A percentile compares a stretch with the other conserved stretches of the same genome.
These are phyloP conservation scores for Aspergillus sparsus DNA, from an alignment of 495 filamentous ascomycete species.

Conservation along the genomic window DNA sequence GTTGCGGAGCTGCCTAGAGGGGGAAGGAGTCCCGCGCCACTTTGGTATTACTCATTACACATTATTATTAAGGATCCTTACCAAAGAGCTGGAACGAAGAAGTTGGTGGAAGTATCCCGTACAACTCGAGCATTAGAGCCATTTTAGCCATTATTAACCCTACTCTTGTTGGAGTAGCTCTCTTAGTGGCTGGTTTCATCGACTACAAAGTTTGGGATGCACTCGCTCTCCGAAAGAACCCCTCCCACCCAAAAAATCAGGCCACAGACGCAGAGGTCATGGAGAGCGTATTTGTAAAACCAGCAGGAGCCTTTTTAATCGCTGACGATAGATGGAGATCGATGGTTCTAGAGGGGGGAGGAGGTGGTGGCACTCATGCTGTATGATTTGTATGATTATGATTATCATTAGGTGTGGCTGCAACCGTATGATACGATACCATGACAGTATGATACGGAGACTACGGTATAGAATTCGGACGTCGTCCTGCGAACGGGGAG, in stretches of 20 bases:
- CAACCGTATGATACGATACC: slow-evolving; percentile 21
- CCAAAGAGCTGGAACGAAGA: background rate
- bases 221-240: background rate
- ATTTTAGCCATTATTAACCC: background rate
- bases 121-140: background rate
- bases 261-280: slow-evolving; percentile 4
- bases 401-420: slow-evolving; percentile 10
- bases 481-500: slow-evolving; percentile 14
- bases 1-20: slow-evolving; percentile 21
- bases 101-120: slow-evolving; percentile 9
- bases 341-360: background rate
- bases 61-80: slow-evolving; percentile 1
- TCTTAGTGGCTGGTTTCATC: slow-evolving; percentile 13
- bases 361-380: slow-evolving; percentile 6
- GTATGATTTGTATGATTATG: background rate
- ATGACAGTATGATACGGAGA: slow-evolving; percentile 11
- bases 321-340: slow-evolving; percentile 2
- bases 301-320: slow-evolving; percentile 4
- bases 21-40: slow-evolving; percentile 23
- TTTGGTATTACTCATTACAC: slow-evolving; percentile 13
- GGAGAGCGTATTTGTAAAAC: background rate
- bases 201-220: background rate
- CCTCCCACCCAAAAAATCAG: slow-evolving; percentile 4
- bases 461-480: background rate
- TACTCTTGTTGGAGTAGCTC: background rate